Evolutionary conservation across 164 flowering plant species (phyloP).

Genomic region (Platanus orientalis): DNA sequence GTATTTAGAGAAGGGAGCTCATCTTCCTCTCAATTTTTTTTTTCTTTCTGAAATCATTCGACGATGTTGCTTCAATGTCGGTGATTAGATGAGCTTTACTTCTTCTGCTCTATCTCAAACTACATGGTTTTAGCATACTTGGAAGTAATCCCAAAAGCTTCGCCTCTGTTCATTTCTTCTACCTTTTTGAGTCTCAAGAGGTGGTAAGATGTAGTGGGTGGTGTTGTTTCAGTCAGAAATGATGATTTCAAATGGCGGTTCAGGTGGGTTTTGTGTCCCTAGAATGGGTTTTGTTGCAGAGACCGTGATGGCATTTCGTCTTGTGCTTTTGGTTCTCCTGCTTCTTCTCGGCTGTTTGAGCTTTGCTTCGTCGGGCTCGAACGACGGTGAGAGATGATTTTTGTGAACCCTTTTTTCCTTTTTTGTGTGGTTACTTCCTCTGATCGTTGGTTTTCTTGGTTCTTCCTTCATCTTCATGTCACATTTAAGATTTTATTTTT

Average conservation of each 20-base stretch:
- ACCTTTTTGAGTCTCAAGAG: not conserved
- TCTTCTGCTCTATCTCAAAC: not conserved
- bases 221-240: no score
- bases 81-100: constrained; percentile 10
- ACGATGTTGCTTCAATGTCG: constrained; percentile 20
- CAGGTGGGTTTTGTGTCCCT: not conserved
- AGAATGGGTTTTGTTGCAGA: constrained; percentile 1
- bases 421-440: not conserved
- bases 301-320: constrained; percentile 27
- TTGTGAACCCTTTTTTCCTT: not conserved
- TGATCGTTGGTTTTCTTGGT: no score
- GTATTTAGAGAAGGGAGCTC: constrained; percentile 18
- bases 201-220: not conserved
- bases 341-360: constrained; percentile 25
- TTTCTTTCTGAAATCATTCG: constrained; percentile 2
- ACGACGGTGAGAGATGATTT: constrained; percentile 58
- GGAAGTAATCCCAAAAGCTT: not conserved
- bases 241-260: no score
- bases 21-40: not conserved
- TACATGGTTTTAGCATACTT: no score
- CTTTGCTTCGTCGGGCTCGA: constrained; percentile 37
- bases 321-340: constrained; percentile 22
- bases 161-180: no score
- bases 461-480: no score
- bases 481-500: no score